Conservation (phyloP, 2,329 filamentous ascomycete genomes). For the Fusarium hainanense region DNA sequence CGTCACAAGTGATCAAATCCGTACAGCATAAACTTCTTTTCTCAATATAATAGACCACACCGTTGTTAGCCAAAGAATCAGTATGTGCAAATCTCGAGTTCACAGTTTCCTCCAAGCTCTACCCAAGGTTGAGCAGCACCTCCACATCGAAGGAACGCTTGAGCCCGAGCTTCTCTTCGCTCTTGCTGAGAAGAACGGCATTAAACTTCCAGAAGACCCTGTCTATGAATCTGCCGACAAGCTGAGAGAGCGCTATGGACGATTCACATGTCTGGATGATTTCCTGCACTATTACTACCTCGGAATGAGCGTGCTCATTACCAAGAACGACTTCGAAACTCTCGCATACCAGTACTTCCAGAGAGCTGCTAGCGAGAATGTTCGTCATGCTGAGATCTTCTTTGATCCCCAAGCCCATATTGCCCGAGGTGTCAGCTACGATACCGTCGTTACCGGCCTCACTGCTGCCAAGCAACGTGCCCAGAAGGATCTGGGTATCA, state of each 20-base stretch:
- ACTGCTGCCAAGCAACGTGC: conserved; percentile 69
- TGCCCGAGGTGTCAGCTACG: conserved; percentile 69
- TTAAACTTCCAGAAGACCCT: conserved; percentile 70
- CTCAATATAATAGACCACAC: not conserved
- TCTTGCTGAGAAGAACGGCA: conserved; percentile 73
- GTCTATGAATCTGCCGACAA: conserved; percentile 71
- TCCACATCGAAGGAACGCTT: conserved; percentile 82
- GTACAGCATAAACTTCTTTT: not conserved
- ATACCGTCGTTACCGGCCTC: conserved; percentile 73
- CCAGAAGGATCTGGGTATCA: conserved; percentile 69
- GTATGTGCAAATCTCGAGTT: conserved; percentile 63
- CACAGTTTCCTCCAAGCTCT: conserved; percentile 72
- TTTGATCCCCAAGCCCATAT: conserved; percentile 84
- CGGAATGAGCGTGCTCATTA: conserved; percentile 76
- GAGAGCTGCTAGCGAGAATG: conserved; percentile 70
- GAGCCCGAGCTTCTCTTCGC: conserved; percentile 76
- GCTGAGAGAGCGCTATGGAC: conserved; percentile 71
- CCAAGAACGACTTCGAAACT: conserved; percentile 75
- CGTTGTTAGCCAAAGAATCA: not conserved
- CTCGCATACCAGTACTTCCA: conserved; percentile 78
- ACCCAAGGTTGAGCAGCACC: conserved; percentile 85
- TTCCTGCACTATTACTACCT: conserved; percentile 84
- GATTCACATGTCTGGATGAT: conserved; percentile 78
- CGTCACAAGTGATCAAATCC: not conserved
- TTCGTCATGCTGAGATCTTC: conserved; percentile 81